phyloP scores from a whole-genome alignment of 805 yeast species.

The Saccharomycopsis selenospora region DNA sequence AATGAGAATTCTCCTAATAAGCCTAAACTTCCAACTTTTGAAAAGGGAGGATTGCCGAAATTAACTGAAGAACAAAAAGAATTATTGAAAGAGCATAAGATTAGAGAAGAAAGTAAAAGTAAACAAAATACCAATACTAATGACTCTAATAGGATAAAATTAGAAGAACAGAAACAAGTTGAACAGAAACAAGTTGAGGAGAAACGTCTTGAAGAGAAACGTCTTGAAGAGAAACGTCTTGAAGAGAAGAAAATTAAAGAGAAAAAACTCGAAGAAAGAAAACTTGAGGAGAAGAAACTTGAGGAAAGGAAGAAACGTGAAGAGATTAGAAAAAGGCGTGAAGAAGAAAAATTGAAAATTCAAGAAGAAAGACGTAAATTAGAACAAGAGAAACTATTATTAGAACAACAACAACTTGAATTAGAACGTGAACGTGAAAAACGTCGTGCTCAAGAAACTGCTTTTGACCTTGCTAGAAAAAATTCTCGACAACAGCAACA shows the following conservation, averaged over 20 bases:
- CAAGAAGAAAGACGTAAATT: constrained; percentile 12
- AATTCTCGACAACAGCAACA: constrained; percentile 8
- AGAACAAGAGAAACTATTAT: constrained; percentile 14
- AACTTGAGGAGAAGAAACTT: not conserved
- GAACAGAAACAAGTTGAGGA: not conserved
- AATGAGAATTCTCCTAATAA: not conserved
- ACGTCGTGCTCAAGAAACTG: not conserved
- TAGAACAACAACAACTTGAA: constrained; percentile 16
- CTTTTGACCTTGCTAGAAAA: not conserved
- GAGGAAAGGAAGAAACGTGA: constrained; percentile 12
- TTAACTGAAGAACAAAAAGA: constrained; percentile 4
- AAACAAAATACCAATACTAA: no score
- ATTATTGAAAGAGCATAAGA: constrained; percentile 3
- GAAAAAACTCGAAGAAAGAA: not conserved
- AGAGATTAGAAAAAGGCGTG: constrained; percentile 4
- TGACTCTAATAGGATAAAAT: not conserved
- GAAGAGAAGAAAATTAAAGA: not conserved
- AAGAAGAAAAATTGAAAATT: constrained; percentile 5
- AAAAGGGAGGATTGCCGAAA: not conserved
- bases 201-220: not conserved
- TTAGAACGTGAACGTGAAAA: constrained; percentile 8
- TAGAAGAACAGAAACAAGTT: no score
- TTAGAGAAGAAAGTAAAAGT: constrained; percentile 6
- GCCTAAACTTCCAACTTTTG: not conserved
- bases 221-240: not conserved